A percentile compares a stretch with the other conserved stretches of the same genome.
These are phyloP conservation scores for Quercus gilva DNA, from an alignment of 306 rosid species.

Conservation along the genomic window DNA sequence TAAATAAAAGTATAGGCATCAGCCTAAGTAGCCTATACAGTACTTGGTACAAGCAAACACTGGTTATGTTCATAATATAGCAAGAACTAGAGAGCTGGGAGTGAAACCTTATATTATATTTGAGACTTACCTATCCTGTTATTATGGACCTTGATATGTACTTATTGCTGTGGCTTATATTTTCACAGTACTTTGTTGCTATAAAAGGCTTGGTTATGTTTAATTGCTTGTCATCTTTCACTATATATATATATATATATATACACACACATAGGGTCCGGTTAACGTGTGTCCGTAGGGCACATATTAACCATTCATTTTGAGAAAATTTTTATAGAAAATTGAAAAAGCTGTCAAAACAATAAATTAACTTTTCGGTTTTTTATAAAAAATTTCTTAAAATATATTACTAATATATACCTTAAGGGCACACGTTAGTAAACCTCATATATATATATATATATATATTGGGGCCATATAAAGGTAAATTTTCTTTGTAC, in stretches of 20 bases:
- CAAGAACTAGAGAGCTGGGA: slow-evolving; percentile 1
- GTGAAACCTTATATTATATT: background rate
- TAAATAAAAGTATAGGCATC: background rate
- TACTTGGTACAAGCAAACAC: background rate
- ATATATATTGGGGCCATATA: too few species aligned
- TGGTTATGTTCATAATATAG: slow-evolving; percentile 8
- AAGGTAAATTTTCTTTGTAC: too few species aligned
- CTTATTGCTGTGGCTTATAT: background rate
- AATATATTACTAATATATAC: too few species aligned
- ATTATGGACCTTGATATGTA: background rate
- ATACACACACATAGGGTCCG: too few species aligned
- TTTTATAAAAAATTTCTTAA: too few species aligned
- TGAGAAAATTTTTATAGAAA: too few species aligned
- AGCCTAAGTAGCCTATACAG: background rate
- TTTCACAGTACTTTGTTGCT: background rate
- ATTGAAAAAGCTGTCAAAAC: too few species aligned
- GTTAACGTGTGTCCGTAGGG: too few species aligned
- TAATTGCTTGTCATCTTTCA: background rate
- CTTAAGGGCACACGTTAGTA: too few species aligned
- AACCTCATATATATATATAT: too few species aligned
- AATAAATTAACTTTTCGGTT: too few species aligned
- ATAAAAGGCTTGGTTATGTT: background rate
- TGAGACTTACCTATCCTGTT: background rate
- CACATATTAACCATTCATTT: too few species aligned
- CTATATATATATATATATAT: background rate